Evolutionary conservation across 2,329 filamentous ascomycete species (phyloP), one percentile per base, ranked within the genome.

Genomic region (Corinectria fuckeliana): DNA sequence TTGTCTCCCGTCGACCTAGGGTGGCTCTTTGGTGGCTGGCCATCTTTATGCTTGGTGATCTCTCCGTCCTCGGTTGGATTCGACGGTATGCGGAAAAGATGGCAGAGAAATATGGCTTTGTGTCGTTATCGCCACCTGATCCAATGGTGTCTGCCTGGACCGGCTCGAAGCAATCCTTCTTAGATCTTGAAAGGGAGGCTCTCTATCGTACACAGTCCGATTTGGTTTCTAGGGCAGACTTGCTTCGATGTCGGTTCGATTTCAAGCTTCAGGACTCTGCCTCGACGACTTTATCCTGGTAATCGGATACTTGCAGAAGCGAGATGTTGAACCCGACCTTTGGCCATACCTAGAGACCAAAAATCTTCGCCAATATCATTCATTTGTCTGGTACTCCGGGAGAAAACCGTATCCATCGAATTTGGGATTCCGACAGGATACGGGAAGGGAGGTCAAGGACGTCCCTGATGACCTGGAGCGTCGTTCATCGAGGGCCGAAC

Each of bases 1-100:
- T 34, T 28, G 5, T 58, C 26, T 53, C n/a, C 5, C 34, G 50
- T 4, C 34, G 42, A 7, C 56, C 56, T 21, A 20, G 26, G 8
- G 16, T 38, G 39, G 26, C 32, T 8, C 47, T 54, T 42, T 58
- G 16, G 26, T 58, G 21, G 56, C 18, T 58, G 6, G 49, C 56
- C 26, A 49, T 58, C 41, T 58, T 58, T 23, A 34, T 58, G 11
- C 34, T 58, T 2, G 42, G 56, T 8, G 49, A 58, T 34, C 49
- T 7, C 1, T 1, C 34, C 26, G 2, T 58, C 41, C 56, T 49
- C 26, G 20, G 8, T 10, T 53, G 25, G 49, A 36, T 58, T 25
- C 14, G 0, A 41, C 32, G 32, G 41, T 58, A 58, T 6, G 3
- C 11, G 2, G n/a, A n/a, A 26, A 53, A 16, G 16, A 25, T 53